Base-by-base conservation (phyloP, 2,329 filamentous ascomycete genomes). In the Acarospora socialis region DNA sequence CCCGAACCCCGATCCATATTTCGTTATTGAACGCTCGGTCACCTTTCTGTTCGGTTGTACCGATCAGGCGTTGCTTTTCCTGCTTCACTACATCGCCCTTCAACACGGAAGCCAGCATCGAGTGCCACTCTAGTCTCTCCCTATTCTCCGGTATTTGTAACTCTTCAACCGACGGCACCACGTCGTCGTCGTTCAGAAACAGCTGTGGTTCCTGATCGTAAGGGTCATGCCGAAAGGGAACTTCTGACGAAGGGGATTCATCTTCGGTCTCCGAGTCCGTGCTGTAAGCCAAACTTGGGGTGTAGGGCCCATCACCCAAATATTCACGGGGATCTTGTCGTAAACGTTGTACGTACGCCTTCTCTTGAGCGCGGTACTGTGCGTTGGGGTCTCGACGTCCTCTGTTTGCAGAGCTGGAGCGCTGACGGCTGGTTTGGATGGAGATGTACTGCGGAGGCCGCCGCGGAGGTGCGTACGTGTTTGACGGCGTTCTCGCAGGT, bases 1-100 rank as follows among this genome's bases (percentile, higher is more conserved):
- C 78, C 34, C 86, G 71, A 19, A 94, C 70, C 5, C 84, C 87
- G 27, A 94, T 62, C 86, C 90, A 98, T 13, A 95, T 67, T 43
- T 77, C 74, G n/a, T 62, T 61, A 46, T 71, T 73, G 45, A 77
- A 55, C 15, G 66, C 66, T 50, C 81, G 80, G 35, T 77, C 71
- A 19, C 73, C 71, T 48, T 80, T 79, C 42, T 84, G 73, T 27
- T 82, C 80, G 29, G 70, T 65, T 42, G 81, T 77, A 27, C 83
- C 86, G 43, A 92, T 90, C 48, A 98, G 57, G 26, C 90, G 75
- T 55, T 93, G 92, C 66, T 98, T 98, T 60, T 98, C 90, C 55
- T 98, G 90, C 47, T 83, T 82, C 36, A 98, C 87, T 6, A 98
- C 90, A 53, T 98, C 90, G 43, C 90, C 90, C 1, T 86, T 94